Percentiles rank a stretch among this genome's conserved stretches.
phyloP scores from a whole-genome alignment of 2,329 filamentous ascomycete genomes.

The Xylariaceae sp. region DNA sequence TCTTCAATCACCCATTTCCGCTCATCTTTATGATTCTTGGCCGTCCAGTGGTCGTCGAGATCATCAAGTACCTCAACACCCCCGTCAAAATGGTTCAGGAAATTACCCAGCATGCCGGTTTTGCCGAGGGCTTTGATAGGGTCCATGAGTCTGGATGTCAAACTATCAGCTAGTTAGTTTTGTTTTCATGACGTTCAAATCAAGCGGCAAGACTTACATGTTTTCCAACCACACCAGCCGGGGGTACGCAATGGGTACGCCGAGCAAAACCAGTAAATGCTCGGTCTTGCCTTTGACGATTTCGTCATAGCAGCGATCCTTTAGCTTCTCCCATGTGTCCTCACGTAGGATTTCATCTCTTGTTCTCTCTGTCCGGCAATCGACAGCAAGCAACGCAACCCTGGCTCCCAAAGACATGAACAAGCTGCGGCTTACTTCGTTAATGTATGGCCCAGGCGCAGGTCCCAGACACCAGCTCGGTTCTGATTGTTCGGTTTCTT shows the following conservation, averaged over 20 bases:
- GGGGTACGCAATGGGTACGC: slow-evolving; percentile 79
- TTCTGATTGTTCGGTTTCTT: slow-evolving; percentile 78
- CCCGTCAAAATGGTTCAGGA: slow-evolving; percentile 86
- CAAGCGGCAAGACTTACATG: slow-evolving; percentile 44
- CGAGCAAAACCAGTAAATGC: slow-evolving; percentile 82
- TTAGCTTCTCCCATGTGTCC: slow-evolving; percentile 79
- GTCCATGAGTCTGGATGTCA: slow-evolving; percentile 82
- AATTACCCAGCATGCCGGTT: slow-evolving; percentile 71
- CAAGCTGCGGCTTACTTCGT: slow-evolving; percentile 76
- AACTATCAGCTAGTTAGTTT: slow-evolving; percentile 32
- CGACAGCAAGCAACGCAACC: slow-evolving; percentile 78
- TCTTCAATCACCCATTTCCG: slow-evolving; percentile 83
- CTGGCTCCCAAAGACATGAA: slow-evolving; percentile 80
- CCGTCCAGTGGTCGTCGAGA: slow-evolving; percentile 95
- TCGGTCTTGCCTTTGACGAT: slow-evolving; percentile 80
- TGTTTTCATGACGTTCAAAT: background rate
- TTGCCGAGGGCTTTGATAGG: slow-evolving; percentile 86
- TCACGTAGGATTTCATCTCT: slow-evolving; percentile 75
- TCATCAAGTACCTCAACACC: slow-evolving; percentile 90
- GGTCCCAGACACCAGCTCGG: slow-evolving; percentile 86
- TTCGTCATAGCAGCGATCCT: slow-evolving; percentile 79
- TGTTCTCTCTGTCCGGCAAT: slow-evolving; percentile 87
- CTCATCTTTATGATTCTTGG: slow-evolving; percentile 89
- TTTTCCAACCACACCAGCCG: slow-evolving; percentile 70
- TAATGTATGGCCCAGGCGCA: slow-evolving; percentile 82